phyloP scores from a whole-genome alignment of 257 asterid genomes.

The Schizonepeta tenuifolia region DNA sequence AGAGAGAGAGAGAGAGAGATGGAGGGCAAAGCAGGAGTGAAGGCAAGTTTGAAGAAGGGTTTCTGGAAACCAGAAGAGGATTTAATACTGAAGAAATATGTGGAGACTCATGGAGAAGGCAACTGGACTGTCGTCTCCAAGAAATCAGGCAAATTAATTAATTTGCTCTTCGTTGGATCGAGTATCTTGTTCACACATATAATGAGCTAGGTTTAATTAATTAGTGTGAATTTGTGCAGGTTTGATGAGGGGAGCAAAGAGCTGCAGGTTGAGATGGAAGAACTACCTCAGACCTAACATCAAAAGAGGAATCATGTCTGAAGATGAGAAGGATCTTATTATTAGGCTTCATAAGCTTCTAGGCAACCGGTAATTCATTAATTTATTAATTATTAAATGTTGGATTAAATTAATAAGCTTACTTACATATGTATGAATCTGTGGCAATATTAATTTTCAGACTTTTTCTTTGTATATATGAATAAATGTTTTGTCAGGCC shows the following conservation, averaged over 20 bases:
- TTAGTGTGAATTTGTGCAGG: conserved; percentile 34
- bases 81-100: conserved; percentile 51
- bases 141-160: conserved; percentile 45
- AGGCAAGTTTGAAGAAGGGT: conserved; percentile 51
- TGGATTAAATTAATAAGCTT: too few species aligned
- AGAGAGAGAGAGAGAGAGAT: conserved; percentile 46
- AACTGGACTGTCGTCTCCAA: conserved; percentile 59
- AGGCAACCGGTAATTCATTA: conserved; percentile 50
- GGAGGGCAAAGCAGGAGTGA: conserved; percentile 24
- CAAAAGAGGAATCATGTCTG: conserved; percentile 63
- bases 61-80: conserved; percentile 78
- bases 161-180: too few species aligned
- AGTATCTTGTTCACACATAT: neutral
- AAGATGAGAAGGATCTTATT: conserved; percentile 65
- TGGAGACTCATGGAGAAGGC: conserved; percentile 63
- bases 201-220: too few species aligned
- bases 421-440: neutral
- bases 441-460: neutral
- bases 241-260: conserved; percentile 53
- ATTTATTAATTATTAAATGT: too few species aligned
- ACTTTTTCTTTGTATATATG: too few species aligned
- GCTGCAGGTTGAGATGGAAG: conserved; percentile 74
- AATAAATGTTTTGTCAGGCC: too few species aligned
- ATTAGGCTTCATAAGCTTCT: conserved; percentile 68
- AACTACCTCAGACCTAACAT: conserved; percentile 69